Evolutionary conservation across 1,284 basidiomycete genomes (phyloP), one percentile per base, ranked within the genome.

Genomic region (Ustilago bromivora): DNA sequence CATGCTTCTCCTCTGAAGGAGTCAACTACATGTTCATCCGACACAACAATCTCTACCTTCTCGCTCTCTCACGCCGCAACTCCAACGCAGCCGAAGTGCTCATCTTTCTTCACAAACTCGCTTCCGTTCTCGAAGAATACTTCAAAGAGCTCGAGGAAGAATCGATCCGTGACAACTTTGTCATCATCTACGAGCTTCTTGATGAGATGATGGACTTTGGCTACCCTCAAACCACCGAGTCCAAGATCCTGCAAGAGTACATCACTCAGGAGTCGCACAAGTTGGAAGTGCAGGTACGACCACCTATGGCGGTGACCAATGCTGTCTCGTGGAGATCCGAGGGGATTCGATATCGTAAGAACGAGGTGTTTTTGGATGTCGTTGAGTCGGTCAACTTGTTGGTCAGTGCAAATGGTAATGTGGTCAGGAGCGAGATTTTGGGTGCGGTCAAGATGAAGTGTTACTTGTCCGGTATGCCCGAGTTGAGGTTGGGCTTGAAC

Each of bases 141-240:
- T 99, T 99, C 89, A 98, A 98, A 87, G 96, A 98, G 87, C 91
- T 99, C 19, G 97, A 99, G 87, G 97, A 99, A 84, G 97, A 99
- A 88, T 96, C 94, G 43, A 98, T 99, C 86, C 90, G 96, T 17
- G 97, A 99, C 88, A 99, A 99, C 87, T 97, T 98, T 87, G 96
- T 98, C 84, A 91, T 95, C 49, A 94, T 98, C 11, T 97, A 98
- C 86, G 82, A 97, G 86, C 90, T 99, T 58, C 90, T 99, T 88
- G 97, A 99, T 85, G 96, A 99, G 89, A 98, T 99, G 95, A 98
- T 99, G 96, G 96, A 99, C 88, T 99, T 98, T 88, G 97, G 97
- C 13, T 98, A 94, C 86, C 96, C 96, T 0, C 97, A 99, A 87
- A 99, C 97, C 34, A 99, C 97, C 28, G 97, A 99, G 89, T 95